Percentiles rank a stretch among this genome's conserved stretches.
These are phyloP conservation scores for Bryum argenteum DNA, from an alignment of 225 moss, liverwort and hornwort species.

Conservation along the genomic window DNA sequence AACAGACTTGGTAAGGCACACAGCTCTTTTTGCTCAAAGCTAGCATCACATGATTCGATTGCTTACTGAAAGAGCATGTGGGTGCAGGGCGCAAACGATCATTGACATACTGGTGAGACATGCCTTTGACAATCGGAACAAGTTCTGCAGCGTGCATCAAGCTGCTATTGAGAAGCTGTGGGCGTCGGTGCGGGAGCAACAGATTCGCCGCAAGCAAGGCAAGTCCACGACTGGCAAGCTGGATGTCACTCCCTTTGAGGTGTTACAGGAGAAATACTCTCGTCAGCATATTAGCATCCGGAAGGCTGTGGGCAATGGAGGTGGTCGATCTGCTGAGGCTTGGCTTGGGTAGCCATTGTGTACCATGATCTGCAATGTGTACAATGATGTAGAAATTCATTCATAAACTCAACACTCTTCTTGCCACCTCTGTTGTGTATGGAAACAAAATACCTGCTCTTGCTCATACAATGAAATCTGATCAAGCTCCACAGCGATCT, in stretches of 20 bases:
- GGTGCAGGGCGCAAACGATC: constrained; percentile 90
- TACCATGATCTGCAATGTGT: constrained; percentile 13
- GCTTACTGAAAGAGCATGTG: background rate
- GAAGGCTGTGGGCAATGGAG: constrained; percentile 81
- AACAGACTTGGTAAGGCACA: constrained; percentile 63
- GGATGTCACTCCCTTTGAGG: constrained; percentile 92
- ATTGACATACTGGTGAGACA: constrained; percentile 91
- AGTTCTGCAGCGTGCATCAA: constrained; percentile 65
- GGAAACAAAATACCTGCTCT: background rate
- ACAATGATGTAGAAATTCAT: background rate
- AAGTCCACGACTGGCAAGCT: constrained; percentile 79
- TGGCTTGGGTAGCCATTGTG: constrained; percentile 67
- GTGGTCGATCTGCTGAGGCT: constrained; percentile 93
- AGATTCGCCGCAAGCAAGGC: constrained; percentile 75
- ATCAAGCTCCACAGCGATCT: too few relatives aligned
- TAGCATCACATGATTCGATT: too few relatives aligned
- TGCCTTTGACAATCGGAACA: constrained; percentile 66
- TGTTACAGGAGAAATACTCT: constrained; percentile 84
- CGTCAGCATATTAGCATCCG: constrained; percentile 92
- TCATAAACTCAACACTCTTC: background rate
- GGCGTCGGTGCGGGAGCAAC: constrained; percentile 84
- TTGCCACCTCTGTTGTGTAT: constrained; percentile 5
- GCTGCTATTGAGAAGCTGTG: constrained; percentile 70
- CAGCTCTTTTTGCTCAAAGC: background rate
- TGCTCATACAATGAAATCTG: too few relatives aligned